Evolutionary conservation across 495 filamentous ascomycete genomes (phyloP).

Genomic region (Trichocladium antarcticum): DNA sequence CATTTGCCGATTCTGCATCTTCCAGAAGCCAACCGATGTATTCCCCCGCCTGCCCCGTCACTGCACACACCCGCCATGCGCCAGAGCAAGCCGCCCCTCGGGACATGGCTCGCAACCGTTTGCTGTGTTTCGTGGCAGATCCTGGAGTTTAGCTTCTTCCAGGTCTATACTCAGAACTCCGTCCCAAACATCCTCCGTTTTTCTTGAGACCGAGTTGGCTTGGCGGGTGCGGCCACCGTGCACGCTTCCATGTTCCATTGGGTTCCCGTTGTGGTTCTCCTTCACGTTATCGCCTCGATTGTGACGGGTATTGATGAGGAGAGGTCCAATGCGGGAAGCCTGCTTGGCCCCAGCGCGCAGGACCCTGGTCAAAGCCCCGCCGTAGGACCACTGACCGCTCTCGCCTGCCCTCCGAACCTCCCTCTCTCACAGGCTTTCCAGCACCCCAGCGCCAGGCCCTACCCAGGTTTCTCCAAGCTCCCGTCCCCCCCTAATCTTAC

Average conservation of each 20-base stretch:
- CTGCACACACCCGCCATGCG: background rate
- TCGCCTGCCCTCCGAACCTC: background rate
- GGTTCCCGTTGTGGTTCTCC: background rate
- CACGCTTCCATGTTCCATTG: too few species aligned
- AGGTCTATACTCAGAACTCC: too few species aligned
- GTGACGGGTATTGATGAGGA: background rate
- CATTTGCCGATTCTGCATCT: constrained; percentile 5
- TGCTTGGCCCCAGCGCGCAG: background rate
- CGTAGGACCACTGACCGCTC: constrained; percentile 5
- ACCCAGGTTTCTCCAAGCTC: constrained; percentile 16
- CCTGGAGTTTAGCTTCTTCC: too few species aligned
- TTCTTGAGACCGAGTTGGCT: too few species aligned
- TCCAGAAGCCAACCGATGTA: constrained; percentile 12
- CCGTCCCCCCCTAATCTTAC: constrained; percentile 27
- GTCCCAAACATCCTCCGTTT: too few species aligned
- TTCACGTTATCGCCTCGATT: background rate
- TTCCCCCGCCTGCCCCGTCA: background rate
- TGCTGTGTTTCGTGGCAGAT: too few species aligned
- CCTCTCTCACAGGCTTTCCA: background rate
- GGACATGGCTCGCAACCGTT: background rate
- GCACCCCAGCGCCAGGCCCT: background rate
- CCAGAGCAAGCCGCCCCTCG: background rate
- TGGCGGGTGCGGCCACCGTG: too few species aligned
- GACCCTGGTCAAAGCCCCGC: background rate
- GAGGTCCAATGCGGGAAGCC: constrained; percentile 1